Conservation (phyloP, 164 flowering plant genomes). For the Piper betle region DNA sequence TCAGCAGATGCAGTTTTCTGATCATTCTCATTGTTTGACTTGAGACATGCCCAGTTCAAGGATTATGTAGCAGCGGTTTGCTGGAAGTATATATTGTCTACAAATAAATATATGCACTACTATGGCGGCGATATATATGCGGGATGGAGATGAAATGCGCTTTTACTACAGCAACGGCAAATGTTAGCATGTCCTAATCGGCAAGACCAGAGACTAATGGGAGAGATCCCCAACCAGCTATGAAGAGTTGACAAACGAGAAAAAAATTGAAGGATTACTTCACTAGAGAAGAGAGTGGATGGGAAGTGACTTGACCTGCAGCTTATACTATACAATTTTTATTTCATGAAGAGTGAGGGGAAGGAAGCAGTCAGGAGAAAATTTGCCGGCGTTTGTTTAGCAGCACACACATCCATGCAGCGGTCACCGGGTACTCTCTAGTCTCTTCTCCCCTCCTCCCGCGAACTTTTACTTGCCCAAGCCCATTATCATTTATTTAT, state of each 20-base stretch:
- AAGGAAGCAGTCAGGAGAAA: not conserved
- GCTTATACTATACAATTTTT: too few relatives aligned
- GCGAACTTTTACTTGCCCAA: not conserved
- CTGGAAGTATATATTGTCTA: too few relatives aligned
- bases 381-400: not conserved
- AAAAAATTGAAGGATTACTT: not conserved
- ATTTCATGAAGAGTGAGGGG: too few relatives aligned
- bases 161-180: not conserved
- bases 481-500: not conserved
- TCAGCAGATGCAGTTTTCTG: not conserved
- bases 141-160: too few relatives aligned
- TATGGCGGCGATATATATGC: too few relatives aligned
- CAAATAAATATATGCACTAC: too few relatives aligned
- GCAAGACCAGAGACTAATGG: not conserved
- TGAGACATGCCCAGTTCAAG: too few relatives aligned
- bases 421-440: not conserved
- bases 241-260: not conserved
- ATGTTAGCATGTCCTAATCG: not conserved
- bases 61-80: too few relatives aligned
- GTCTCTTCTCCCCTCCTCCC: too few relatives aligned
- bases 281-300: not conserved
- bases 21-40: too few relatives aligned
- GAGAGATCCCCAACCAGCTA: not conserved
- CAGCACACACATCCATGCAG: not conserved
- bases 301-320: not conserved